phyloP scores from a whole-genome alignment of 1,139 yeast genomes.

The Scheffersomyces cryptocercus region DNA sequence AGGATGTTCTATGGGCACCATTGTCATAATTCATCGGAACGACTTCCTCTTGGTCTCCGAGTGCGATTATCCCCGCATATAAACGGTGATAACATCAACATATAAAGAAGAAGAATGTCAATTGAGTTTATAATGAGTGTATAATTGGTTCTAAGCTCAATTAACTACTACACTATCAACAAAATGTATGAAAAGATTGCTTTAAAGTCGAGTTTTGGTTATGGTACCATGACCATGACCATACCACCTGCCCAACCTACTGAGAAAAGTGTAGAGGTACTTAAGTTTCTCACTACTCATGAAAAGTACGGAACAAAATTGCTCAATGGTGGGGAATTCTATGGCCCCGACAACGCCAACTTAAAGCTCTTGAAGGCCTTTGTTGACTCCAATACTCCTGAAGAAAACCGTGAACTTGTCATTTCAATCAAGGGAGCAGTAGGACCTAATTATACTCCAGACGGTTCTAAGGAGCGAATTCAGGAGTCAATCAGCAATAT shows the following conservation, averaged over 20 bases:
- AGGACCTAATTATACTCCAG: slow-evolving; percentile 40
- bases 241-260: slow-evolving; percentile 46
- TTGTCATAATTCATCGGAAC: too few species aligned
- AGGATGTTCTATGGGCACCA: too few species aligned
- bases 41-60: too few species aligned
- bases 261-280: slow-evolving; percentile 46
- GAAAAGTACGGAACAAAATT: slow-evolving; percentile 51
- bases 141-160: too few species aligned
- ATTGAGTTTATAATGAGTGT: too few species aligned
- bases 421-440: slow-evolving; percentile 71
- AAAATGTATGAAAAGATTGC: too few species aligned
- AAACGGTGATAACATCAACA: too few species aligned
- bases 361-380: slow-evolving; percentile 58
- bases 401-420: slow-evolving; percentile 45
- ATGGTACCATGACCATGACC: slow-evolving; percentile 67
- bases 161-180: too few species aligned
- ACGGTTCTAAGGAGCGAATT: slow-evolving; percentile 50
- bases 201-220: slow-evolving; percentile 37
- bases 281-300: slow-evolving; percentile 44
- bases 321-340: slow-evolving; percentile 78
- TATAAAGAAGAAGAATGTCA: too few species aligned
- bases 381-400: slow-evolving; percentile 55
- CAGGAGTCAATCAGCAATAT: slow-evolving; percentile 51
- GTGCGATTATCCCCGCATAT: too few species aligned
- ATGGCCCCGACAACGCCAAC: slow-evolving; percentile 54